Evolutionary conservation across 2,329 filamentous ascomycete genomes (phyloP).

Genomic region (Phaeoacremonium minimum): DNA sequence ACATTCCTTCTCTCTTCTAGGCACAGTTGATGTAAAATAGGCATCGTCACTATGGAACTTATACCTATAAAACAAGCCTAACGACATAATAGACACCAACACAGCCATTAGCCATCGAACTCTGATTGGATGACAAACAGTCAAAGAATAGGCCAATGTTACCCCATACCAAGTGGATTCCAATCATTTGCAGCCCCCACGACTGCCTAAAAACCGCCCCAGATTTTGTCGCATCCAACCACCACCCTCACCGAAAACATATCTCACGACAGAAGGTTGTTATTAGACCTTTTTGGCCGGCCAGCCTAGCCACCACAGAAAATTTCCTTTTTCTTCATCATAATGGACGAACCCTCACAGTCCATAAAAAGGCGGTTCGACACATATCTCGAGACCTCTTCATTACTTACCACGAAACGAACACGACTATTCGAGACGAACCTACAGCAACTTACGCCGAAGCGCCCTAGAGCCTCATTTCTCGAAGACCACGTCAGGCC

Average conservation of each 20-base stretch:
- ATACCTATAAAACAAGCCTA: no score
- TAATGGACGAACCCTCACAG: constrained; percentile 1
- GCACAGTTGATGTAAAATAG: no score
- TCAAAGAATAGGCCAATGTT: no score
- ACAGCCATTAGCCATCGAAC: no score
- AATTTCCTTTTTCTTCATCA: neutral
- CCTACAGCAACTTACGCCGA: constrained; percentile 4
- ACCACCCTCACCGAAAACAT: constrained; percentile 5
- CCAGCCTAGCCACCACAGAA: constrained; percentile 1
- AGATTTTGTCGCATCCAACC: constrained; percentile 11
- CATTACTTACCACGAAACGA: constrained; percentile 5
- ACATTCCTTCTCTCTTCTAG: no score
- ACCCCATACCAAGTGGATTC: no score
- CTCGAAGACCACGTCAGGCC: constrained; percentile 6
- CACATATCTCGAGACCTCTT: constrained; percentile 16
- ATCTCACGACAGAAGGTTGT: neutral
- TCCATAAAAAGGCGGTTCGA: constrained; percentile 7
- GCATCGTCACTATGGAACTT: no score
- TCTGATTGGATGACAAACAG: no score
- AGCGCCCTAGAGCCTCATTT: constrained; percentile 10
- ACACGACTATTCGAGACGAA: constrained; percentile 4
- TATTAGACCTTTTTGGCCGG: neutral
- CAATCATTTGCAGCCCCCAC: no score
- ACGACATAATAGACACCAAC: no score
- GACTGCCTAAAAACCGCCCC: no score